These are phyloP conservation scores for Blepharisma stoltei DNA, from an alignment of 73 alveolate genomes.

Conservation along the genomic window DNA sequence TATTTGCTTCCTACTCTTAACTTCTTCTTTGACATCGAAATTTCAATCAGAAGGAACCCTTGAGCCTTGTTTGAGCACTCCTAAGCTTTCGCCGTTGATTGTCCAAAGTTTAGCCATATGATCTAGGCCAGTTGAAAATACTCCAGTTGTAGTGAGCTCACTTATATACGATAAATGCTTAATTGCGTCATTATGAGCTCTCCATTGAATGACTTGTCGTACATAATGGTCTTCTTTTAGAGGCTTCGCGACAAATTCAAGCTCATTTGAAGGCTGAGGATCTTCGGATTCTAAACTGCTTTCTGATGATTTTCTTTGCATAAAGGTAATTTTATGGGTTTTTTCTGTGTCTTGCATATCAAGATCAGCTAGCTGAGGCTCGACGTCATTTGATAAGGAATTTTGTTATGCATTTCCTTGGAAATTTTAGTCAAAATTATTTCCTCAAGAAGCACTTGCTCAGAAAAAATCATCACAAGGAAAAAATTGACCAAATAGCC, in stretches of 20 bases:
- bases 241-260: slow-evolving; percentile 47
- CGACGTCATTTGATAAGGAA: slow-evolving; percentile 39
- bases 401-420: slow-evolving; percentile 60
- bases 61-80: slow-evolving; percentile 59
- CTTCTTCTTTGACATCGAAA: slow-evolving; percentile 38
- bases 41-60: slow-evolving; percentile 46
- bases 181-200: slow-evolving; percentile 66
- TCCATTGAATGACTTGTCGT: slow-evolving; percentile 51
- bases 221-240: slow-evolving; percentile 43
- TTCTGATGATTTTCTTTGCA: slow-evolving; percentile 7
- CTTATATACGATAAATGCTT: slow-evolving; percentile 42
- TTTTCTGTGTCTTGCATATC: slow-evolving; percentile 16
- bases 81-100: slow-evolving; percentile 48
- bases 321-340: slow-evolving; percentile 28
- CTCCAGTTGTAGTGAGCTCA: slow-evolving; percentile 44
- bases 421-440: no score
- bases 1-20: slow-evolving; percentile 41
- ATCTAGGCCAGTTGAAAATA: slow-evolving; percentile 65
- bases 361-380: slow-evolving; percentile 22
- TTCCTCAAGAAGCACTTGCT: no score
- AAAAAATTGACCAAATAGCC: no score
- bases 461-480: no score
- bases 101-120: slow-evolving; percentile 69
- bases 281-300: slow-evolving; percentile 20
- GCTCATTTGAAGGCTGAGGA: slow-evolving; percentile 1